A percentile compares a stretch with the other conserved stretches of the same genome.
phyloP scores from a whole-genome alignment of 441 rosid genomes.

The Adansonia rubrostipa region DNA sequence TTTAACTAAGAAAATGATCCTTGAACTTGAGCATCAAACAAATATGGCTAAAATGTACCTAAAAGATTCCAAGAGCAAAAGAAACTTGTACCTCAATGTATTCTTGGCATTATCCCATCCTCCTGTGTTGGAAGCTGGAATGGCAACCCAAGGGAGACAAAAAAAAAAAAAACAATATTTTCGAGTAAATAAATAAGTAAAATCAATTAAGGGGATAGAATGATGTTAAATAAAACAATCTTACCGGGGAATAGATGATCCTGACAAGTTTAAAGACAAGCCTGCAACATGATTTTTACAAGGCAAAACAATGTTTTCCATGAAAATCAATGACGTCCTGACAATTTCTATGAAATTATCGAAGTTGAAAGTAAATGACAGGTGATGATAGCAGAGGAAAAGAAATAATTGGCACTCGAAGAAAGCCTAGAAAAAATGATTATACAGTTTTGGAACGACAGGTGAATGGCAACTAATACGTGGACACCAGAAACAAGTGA shows the following conservation, averaged over 20 bases:
- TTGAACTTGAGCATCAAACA: neutral
- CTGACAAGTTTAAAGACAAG: neutral
- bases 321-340: no score
- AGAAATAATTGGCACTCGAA: neutral
- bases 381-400: neutral
- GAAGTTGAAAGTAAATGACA: neutral
- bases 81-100: slow-evolving; percentile 59
- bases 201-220: neutral
- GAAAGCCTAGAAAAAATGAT: neutral
- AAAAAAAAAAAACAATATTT: neutral
- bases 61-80: neutral
- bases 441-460: neutral
- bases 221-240: neutral
- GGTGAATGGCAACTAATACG: slow-evolving; percentile 25
- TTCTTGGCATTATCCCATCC: slow-evolving; percentile 82
- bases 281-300: neutral
- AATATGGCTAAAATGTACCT: neutral
- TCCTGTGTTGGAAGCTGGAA: slow-evolving; percentile 79
- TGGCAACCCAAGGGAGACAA: slow-evolving; percentile 51
- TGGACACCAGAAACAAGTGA: slow-evolving; percentile 75
- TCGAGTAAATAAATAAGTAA: neutral
- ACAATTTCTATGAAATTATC: no score
- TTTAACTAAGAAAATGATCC: no score
- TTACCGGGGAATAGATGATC: neutral
- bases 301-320: neutral